Conservation (phyloP, 2,329 filamentous ascomycete genomes). For the Polychaeton citri region DNA sequence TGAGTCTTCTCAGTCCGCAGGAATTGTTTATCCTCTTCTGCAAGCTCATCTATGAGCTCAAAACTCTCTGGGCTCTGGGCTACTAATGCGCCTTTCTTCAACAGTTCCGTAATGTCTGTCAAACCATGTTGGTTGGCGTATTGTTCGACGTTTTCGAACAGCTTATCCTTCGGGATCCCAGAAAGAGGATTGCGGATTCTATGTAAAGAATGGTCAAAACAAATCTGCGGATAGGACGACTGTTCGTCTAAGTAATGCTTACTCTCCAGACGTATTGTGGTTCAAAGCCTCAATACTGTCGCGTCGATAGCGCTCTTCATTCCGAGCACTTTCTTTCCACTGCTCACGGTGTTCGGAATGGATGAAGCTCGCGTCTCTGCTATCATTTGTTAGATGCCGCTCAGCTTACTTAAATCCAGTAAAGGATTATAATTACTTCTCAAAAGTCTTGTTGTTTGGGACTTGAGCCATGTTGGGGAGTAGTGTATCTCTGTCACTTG, state of each 20-base stretch:
- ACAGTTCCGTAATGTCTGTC: slow-evolving; percentile 25
- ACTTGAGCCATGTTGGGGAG: no score
- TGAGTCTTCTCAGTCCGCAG: slow-evolving; percentile 34
- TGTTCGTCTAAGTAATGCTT: not conserved
- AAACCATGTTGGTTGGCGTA: slow-evolving; percentile 38
- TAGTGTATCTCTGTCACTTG: no score
- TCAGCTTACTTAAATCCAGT: no score
- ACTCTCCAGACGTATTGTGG: slow-evolving; percentile 3
- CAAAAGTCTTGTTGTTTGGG: no score
- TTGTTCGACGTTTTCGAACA: slow-evolving; percentile 40
- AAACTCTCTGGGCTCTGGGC: slow-evolving; percentile 36
- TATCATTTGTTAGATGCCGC: no score
- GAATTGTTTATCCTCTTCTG: slow-evolving; percentile 27
- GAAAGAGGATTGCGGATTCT: slow-evolving; percentile 41
- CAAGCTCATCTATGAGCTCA: slow-evolving; percentile 30
- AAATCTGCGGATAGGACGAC: no score
- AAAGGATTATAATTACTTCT: no score
- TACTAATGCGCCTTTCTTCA: slow-evolving; percentile 37
- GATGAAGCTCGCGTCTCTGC: no score
- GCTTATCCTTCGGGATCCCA: slow-evolving; percentile 37
- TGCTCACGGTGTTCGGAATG: no score
- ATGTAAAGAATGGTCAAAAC: not conserved
- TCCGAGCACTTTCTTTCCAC: no score
- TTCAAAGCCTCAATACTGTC: not conserved
- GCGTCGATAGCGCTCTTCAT: slow-evolving; percentile 1